Evolutionary conservation across 257 asterid species (phyloP), one percentile per base, ranked within the genome.

Genomic region (Lycium ferocissimum): DNA sequence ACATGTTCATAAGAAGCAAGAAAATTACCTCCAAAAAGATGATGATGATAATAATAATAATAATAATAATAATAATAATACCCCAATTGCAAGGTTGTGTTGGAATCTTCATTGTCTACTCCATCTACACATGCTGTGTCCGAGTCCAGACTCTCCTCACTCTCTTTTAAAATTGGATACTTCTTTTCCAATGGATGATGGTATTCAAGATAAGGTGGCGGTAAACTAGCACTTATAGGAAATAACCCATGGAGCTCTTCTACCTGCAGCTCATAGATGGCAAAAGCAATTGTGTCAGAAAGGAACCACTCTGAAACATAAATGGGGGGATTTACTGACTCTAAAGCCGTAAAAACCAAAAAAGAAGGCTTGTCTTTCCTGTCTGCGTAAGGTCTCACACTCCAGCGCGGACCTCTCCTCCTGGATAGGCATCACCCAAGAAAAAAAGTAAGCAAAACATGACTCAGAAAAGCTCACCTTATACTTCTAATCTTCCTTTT

Each of bases 1-100:
- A 7, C 47, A 51, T 26, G 81, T 20, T 18, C 40, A 58, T 17
- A 53, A 43, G 20, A 35, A 65, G 6, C 9, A 12, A 65, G 11
- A 22, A 38, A 59, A 37, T 14, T 12, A 83, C 76, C 37, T 18
- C 8, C 49, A 12, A 26, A 9, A 53, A 75, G 47, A 61, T 0
- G 1, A 26, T 37, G 38, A 26, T 61, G 59, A 37, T 9, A 17
- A 26, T 66, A 79, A 38, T 6, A 62, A 40, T 1, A 40, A 61
- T 0, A 1, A 26, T 37, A 56, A 26, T 61, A 66, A 37, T 9
- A 17, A 38, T 66, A 62, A 69, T 62, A 20, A 10, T 91, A 94
- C 96, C 93, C 93, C 76, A 90, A 72, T n/a, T 86, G 93, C 84
- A 93, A 85, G 83, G 91, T 85, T 87, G 92, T 92, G 85, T 90